phyloP scores from a whole-genome alignment of 768 basidiomycete genomes.

The Boletus rufocinnamomeus region DNA sequence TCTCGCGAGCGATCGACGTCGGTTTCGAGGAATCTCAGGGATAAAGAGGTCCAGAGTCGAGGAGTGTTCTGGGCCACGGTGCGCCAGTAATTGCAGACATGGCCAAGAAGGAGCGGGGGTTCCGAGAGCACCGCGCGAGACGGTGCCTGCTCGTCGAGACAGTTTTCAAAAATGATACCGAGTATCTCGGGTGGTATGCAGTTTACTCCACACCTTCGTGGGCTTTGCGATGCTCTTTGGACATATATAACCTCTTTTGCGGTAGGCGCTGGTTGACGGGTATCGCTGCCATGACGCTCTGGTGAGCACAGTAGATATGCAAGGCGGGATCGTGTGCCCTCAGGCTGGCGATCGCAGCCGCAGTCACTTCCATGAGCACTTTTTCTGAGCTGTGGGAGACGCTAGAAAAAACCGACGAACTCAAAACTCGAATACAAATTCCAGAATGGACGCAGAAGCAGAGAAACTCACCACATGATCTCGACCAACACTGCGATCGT shows the following conservation, averaged over 20 bases:
- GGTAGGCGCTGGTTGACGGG: not conserved
- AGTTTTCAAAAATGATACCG: conserved; percentile 27
- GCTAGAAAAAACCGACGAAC: not conserved
- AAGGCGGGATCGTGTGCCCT: not conserved
- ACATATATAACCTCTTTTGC: not conserved
- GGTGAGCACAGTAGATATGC: not conserved
- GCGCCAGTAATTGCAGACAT: conserved; percentile 32
- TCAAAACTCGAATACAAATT: conserved; percentile 4
- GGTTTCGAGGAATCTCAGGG: conserved; percentile 26
- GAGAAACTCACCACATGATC: conserved; percentile 16
- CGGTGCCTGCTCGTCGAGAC: conserved; percentile 7
- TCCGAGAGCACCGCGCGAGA: conserved; percentile 6
- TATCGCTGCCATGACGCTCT: not conserved
- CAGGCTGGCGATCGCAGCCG: not conserved
- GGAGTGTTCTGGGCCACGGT: conserved; percentile 16
- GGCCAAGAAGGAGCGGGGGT: conserved; percentile 28
- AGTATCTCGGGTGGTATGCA: conserved; percentile 43
- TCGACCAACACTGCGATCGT: not conserved
- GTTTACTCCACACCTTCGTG: conserved; percentile 2
- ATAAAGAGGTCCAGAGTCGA: conserved; percentile 30
- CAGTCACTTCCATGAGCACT: not conserved
- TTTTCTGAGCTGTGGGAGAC: conserved; percentile 1
- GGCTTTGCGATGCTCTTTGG: not conserved
- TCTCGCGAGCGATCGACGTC: conserved; percentile 25
- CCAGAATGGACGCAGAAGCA: not conserved